Percentiles rank a stretch among this genome's conserved stretches.
Evolutionary conservation across 208 protist species (phyloP).

Genomic region (Trypanosoma lewisi): DNA sequence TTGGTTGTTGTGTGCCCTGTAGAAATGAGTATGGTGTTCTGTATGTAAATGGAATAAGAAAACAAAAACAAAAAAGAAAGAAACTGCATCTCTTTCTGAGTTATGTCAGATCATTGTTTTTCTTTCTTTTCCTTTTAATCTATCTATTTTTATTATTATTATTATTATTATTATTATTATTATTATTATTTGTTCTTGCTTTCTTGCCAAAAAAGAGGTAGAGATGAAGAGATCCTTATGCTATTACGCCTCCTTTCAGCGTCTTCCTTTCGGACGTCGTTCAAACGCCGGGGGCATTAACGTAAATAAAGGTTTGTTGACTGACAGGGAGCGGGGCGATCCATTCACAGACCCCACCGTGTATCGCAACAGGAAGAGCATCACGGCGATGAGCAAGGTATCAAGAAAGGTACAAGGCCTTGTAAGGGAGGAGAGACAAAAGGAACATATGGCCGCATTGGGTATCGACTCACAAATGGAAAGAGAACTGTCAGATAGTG

Average conservation of each 20-base stretch:
- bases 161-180: too few species aligned
- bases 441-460: constrained; percentile 29
- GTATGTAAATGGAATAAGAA: too few species aligned
- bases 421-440: constrained; percentile 37
- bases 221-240: constrained; percentile 18
- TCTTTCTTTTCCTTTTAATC: too few species aligned
- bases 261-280: constrained; percentile 31
- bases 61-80: too few species aligned
- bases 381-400: constrained; percentile 59
- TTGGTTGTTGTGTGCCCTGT: background rate
- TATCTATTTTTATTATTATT: too few species aligned
- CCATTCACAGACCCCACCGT: constrained; percentile 69
- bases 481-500: constrained; percentile 36
- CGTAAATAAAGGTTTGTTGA: constrained; percentile 55
- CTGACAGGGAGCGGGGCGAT: constrained; percentile 52
- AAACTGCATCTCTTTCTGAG: too few species aligned
- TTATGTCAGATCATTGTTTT: too few species aligned
- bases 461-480: constrained; percentile 37
- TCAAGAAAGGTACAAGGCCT: constrained; percentile 40
- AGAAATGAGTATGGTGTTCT: background rate
- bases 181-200: too few species aligned
- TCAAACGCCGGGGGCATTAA: constrained; percentile 43
- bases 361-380: constrained; percentile 63
- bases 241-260: constrained; percentile 12
- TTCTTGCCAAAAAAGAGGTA: too few species aligned